Conservation (phyloP, 2,329 filamentous ascomycete species). For the Massarina eburnea region DNA sequence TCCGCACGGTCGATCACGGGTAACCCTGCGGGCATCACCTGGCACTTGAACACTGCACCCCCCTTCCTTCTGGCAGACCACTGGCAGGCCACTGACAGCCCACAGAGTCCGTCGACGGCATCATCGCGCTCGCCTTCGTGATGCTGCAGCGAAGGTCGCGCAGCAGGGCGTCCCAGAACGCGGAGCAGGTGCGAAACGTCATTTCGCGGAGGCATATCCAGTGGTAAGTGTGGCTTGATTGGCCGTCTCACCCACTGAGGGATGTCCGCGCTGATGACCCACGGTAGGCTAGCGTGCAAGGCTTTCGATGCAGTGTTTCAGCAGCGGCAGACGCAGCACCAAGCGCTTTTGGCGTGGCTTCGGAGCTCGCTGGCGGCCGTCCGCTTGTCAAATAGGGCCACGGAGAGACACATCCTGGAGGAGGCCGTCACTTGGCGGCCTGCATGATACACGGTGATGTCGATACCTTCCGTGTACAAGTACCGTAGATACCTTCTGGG, state of each 20-base stretch:
- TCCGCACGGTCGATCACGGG: constrained; percentile 24
- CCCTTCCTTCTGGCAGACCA: neutral
- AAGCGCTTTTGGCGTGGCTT: constrained; percentile 68
- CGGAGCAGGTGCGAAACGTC: constrained; percentile 42
- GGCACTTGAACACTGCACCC: constrained; percentile 1
- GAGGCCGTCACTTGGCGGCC: constrained; percentile 23
- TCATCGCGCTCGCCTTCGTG: constrained; percentile 65
- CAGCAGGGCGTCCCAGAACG: constrained; percentile 52
- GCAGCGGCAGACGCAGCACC: constrained; percentile 71
- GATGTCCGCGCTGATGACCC: constrained; percentile 11
- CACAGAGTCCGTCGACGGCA: constrained; percentile 64
- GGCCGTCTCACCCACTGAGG: constrained; percentile 28
- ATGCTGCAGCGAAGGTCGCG: constrained; percentile 61
- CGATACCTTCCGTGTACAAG: neutral
- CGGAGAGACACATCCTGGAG: constrained; percentile 35
- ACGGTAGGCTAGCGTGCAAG: constrained; percentile 63
- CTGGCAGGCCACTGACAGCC: neutral
- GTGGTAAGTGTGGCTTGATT: constrained; percentile 56
- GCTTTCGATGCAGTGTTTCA: constrained; percentile 71
- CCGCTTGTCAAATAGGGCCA: constrained; percentile 23
- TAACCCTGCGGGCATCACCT: constrained; percentile 18
- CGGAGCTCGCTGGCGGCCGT: constrained; percentile 36
- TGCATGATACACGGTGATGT: neutral
- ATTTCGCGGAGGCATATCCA: constrained; percentile 62
- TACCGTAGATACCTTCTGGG: too few relatives aligned